Evolutionary conservation across 306 rosid species (phyloP).

Genomic region (Sindora glabra): DNA sequence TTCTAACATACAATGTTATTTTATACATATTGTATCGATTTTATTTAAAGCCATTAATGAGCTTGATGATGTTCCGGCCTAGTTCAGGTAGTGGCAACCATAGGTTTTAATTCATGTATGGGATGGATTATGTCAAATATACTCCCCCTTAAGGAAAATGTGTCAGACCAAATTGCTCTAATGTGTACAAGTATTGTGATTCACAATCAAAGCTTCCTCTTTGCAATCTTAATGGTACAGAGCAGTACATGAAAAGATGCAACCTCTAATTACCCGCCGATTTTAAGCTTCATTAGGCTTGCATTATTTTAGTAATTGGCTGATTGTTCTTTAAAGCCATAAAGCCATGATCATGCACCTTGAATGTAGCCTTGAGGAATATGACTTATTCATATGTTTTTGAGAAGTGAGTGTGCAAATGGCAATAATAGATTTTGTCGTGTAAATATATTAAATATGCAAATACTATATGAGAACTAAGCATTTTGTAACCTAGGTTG

Average conservation of each 20-base stretch:
- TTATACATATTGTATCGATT: too few species aligned
- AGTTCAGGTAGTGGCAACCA: too few species aligned
- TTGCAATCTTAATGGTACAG: constrained; percentile 54
- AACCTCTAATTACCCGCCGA: constrained; percentile 21
- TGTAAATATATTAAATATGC: neutral
- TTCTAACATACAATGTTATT: too few species aligned
- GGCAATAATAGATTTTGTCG: neutral
- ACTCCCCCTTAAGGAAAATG: constrained; percentile 59
- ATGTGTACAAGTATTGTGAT: constrained; percentile 53
- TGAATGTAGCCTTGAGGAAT: neutral
- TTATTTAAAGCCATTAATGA: too few species aligned
- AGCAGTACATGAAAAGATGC: constrained; percentile 30
- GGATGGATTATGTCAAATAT: constrained; percentile 33
- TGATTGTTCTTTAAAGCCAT: neutral
- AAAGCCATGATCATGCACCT: neutral
- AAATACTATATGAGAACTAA: too few species aligned
- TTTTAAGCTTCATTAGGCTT: neutral
- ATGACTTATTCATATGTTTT: too few species aligned
- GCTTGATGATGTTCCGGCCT: too few species aligned
- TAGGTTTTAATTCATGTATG: neutral
- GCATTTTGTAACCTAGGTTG: too few species aligned
- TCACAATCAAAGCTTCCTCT: constrained; percentile 60
- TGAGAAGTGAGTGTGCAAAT: too few species aligned
- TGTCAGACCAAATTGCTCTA: constrained; percentile 44
- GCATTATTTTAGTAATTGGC: neutral